Conservation (phyloP, 371 early-diverging fungal species). For the Mucor velutinosus region DNA sequence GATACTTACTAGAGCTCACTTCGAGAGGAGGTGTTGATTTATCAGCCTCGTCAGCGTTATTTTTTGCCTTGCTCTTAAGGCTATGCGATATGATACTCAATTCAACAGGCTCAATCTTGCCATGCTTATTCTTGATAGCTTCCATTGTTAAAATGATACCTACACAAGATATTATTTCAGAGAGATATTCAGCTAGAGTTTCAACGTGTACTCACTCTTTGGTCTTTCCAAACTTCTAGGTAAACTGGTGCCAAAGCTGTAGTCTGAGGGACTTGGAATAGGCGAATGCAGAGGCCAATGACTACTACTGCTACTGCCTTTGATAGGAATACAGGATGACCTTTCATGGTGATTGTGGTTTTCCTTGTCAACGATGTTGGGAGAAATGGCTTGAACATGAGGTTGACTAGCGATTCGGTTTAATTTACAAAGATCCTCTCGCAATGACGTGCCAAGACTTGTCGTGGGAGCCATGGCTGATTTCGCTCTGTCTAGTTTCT, state of each 20-base stretch:
- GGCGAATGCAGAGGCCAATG: slow-evolving; percentile 16
- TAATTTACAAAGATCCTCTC: slow-evolving; percentile 34
- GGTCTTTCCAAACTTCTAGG: slow-evolving; percentile 23
- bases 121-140: slow-evolving; percentile 15
- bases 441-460: slow-evolving; percentile 4
- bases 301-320: not conserved
- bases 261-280: slow-evolving; percentile 34
- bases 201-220: slow-evolving; percentile 15
- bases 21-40: not conserved
- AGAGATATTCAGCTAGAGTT: not conserved
- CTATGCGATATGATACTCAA: slow-evolving; percentile 7
- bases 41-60: not conserved
- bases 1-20: slow-evolving; percentile 17
- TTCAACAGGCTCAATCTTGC: slow-evolving; percentile 13
- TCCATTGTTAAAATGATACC: slow-evolving; percentile 27
- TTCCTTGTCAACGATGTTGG: slow-evolving; percentile 48
- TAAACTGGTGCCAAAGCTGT: slow-evolving; percentile 28
- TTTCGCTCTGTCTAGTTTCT: not conserved
- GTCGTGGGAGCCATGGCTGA: not conserved
- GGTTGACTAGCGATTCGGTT: slow-evolving; percentile 44
- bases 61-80: not conserved
- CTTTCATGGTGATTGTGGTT: slow-evolving; percentile 9
- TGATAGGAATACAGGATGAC: slow-evolving; percentile 4
- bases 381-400: slow-evolving; percentile 38
- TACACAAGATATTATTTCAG: not conserved